Percentiles rank a stretch among this genome's conserved stretches.
Conservation (phyloP, 1,139 yeast species). For the Arxiozyma heterogenica region DNA sequence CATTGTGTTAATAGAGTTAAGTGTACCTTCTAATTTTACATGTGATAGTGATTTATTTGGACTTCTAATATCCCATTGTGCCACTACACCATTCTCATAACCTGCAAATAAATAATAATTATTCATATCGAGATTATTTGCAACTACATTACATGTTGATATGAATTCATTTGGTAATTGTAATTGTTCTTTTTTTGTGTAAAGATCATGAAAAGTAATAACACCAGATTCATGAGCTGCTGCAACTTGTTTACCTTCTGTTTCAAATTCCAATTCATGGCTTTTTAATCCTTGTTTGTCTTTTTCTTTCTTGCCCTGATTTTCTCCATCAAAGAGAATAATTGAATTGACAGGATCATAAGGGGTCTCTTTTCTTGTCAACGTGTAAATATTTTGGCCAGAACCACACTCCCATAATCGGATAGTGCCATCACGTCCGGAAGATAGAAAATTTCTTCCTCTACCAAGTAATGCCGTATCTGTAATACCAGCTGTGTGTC, state of each 20-base stretch:
- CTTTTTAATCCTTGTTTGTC: background rate
- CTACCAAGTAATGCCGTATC: conserved; percentile 44
- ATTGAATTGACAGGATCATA: conserved; percentile 32
- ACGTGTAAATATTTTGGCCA: conserved; percentile 37
- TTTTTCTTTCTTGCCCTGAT: background rate
- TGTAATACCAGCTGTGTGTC: conserved; percentile 41
- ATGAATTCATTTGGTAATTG: conserved; percentile 17
- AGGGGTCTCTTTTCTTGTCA: conserved; percentile 32
- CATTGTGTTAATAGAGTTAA: conserved; percentile 4
- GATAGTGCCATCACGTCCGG: conserved; percentile 45
- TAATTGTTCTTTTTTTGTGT: conserved; percentile 17
- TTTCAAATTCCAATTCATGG: conserved; percentile 33
- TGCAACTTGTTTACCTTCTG: conserved; percentile 33
- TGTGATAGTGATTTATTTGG: conserved; percentile 13
- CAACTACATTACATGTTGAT: conserved; percentile 17
- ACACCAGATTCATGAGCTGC: conserved; percentile 46
- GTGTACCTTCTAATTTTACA: conserved; percentile 6
- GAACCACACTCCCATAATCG: conserved; percentile 62
- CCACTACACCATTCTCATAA: conserved; percentile 39
- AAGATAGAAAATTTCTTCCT: conserved; percentile 55
- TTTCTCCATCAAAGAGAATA: conserved; percentile 4
- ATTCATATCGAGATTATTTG: conserved; percentile 15
- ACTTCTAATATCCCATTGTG: conserved; percentile 34
- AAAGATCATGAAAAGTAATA: conserved; percentile 35
- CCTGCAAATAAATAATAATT: conserved; percentile 34